phyloP scores from a whole-genome alignment of 495 filamentous ascomycete species.

The Cercophora newfieldiana region DNA sequence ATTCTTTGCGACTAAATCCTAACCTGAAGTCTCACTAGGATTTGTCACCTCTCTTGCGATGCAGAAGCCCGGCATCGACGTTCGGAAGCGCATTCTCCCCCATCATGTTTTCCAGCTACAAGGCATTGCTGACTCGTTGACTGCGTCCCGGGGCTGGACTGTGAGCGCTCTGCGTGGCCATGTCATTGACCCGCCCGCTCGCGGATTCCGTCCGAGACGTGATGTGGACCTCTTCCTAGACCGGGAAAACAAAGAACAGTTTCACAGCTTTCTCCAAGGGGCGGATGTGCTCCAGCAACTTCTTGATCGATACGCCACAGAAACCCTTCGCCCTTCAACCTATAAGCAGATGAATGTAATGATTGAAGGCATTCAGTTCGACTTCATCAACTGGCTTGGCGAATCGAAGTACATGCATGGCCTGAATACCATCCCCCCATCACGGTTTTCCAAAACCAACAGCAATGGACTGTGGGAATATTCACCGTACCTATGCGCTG shows the following conservation, averaged over 20 bases:
- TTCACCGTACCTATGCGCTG: no score
- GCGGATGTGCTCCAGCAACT: background rate
- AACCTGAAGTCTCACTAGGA: no score
- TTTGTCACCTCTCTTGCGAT: conserved; percentile 40
- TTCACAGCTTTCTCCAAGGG: conserved; percentile 22
- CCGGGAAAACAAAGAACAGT: conserved; percentile 29
- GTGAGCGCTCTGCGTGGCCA: conserved; percentile 33
- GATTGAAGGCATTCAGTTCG: no score
- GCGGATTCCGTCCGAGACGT: conserved; percentile 36
- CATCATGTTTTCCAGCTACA: conserved; percentile 51
- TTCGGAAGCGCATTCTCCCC: conserved; percentile 43
- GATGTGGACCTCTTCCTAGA: conserved; percentile 50
- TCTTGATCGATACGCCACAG: no score
- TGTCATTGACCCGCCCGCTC: conserved; percentile 31
- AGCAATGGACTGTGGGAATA: no score
- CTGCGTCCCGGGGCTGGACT: conserved; percentile 44
- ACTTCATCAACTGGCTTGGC: no score
- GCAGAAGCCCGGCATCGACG: conserved; percentile 41
- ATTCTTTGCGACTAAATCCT: no score
- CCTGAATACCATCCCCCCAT: no score
- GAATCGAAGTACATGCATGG: no score
- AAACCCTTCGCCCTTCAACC: no score
- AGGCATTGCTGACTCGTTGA: conserved; percentile 48
- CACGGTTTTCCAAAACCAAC: no score
- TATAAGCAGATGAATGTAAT: no score